A percentile compares a stretch with the other conserved stretches of the same genome.
phyloP scores from a whole-genome alignment of 805 yeast species.

The Yarrowia hollandica region DNA sequence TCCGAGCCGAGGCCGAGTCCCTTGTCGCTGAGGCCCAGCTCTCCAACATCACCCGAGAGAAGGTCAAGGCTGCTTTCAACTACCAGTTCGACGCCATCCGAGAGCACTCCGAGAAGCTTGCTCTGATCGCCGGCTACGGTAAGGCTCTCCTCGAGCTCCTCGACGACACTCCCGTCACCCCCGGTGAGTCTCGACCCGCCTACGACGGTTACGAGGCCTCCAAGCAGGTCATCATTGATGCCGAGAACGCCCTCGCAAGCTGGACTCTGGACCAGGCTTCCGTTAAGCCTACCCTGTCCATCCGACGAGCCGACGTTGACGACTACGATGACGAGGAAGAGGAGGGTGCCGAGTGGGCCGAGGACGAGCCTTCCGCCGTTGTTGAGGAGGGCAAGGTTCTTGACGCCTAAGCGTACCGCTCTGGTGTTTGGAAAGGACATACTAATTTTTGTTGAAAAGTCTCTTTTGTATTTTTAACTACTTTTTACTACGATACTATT shows the following conservation, averaged over 20 bases:
- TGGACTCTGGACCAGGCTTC: constrained; percentile 97
- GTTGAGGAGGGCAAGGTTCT: constrained; percentile 36
- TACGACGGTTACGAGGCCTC: constrained; percentile 98
- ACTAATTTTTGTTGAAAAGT: constrained; percentile 21
- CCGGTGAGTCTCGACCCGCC: constrained; percentile 98
- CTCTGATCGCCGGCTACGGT: constrained; percentile 98
- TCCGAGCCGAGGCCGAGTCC: constrained; percentile 98
- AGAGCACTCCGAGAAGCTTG: constrained; percentile 94
- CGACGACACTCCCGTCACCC: constrained; percentile 96
- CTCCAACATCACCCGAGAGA: constrained; percentile 96
- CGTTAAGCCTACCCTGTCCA: constrained; percentile 88
- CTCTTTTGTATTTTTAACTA: constrained; percentile 25
- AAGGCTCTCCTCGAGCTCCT: constrained; percentile 92
- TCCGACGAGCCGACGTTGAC: constrained; percentile 73
- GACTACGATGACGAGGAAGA: constrained; percentile 51
- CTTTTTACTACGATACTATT: neutral
- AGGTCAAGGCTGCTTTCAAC: constrained; percentile 94
- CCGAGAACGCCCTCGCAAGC: constrained; percentile 89
- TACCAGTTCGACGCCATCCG: constrained; percentile 95
- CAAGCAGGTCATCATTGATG: constrained; percentile 95
- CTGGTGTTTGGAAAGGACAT: constrained; percentile 6
- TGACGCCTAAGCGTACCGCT: constrained; percentile 30
- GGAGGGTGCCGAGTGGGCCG: constrained; percentile 44
- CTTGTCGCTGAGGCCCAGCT: constrained; percentile 98
- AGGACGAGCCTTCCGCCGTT: constrained; percentile 39